Evolutionary conservation across 768 basidiomycete species (phyloP).

Genomic region (Leucocoprinus leucothites): DNA sequence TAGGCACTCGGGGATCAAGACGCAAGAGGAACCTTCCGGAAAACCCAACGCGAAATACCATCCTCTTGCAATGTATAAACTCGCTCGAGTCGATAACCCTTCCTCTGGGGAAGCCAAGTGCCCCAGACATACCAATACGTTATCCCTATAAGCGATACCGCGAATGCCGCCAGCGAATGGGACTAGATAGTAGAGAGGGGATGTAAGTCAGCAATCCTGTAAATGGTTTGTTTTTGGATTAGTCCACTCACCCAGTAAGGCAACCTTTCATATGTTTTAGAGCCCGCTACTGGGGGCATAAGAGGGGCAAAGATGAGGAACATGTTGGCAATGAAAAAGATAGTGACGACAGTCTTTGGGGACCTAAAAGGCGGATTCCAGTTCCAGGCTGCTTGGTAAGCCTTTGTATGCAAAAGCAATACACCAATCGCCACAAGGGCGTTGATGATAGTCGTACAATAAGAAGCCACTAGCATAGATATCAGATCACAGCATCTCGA

Average conservation of each 20-base stretch:
- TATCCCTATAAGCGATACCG: constrained; percentile 45
- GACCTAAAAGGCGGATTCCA: constrained; percentile 71
- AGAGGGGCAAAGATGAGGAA: constrained; percentile 63
- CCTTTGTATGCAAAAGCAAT: constrained; percentile 54
- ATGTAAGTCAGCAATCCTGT: too few species aligned
- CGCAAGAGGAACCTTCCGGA: constrained; percentile 26
- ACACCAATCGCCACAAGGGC: constrained; percentile 58
- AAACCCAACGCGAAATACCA: constrained; percentile 52
- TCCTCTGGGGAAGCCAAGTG: constrained; percentile 43
- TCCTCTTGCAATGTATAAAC: constrained; percentile 50
- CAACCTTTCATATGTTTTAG: constrained; percentile 49
- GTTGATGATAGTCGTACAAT: constrained; percentile 57
- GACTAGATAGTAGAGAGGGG: constrained; percentile 30
- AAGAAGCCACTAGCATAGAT: constrained; percentile 49
- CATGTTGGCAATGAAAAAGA: constrained; percentile 64
- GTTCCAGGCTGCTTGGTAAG: constrained; percentile 33
- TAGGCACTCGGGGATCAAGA: too few species aligned
- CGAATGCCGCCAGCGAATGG: constrained; percentile 44
- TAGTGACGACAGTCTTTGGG: constrained; percentile 42
- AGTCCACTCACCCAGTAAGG: constrained; percentile 64
- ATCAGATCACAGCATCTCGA: too few species aligned
- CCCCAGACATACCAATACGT: constrained; percentile 57
- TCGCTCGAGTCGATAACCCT: constrained; percentile 47
- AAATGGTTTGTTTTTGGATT: neutral
- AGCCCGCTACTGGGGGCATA: constrained; percentile 54